Base-by-base conservation (phyloP, 2,329 filamentous ascomycete species). In the Teratosphaeria gauchensis region DNA sequence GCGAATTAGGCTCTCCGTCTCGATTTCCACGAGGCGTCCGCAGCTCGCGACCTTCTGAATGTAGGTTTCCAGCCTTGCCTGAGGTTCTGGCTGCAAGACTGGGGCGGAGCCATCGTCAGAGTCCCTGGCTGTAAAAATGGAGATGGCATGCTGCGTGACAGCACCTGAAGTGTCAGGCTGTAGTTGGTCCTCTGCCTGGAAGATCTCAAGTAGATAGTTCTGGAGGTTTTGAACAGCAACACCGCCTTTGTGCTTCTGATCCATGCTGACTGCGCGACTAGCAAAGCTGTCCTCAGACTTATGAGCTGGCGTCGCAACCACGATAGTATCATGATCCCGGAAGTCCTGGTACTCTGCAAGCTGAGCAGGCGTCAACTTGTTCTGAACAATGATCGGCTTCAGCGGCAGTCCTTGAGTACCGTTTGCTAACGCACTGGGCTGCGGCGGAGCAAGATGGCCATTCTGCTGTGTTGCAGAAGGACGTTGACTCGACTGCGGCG, bases 231-330 rank as follows among this genome's bases (percentile, higher is more conserved):
- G 77, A 53, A 92, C 79, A 51, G 89, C 87, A 11, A 84, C 80
- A 65, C 96, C 86, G 4, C 87, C 88, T 67, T 91, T 86, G 66
- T 95, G 86, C 55, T 87, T 86, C 72, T 96, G 89, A 68, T 95
- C 90, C 6, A 59, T 54, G 55, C 62, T 69, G 11, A 63, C 42
- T n/a, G 56, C 38, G 4, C 59, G 63, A 53, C 64, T 63, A 28
- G 61, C 62, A 30, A 66, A 59, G 32, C 61, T 58, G 24, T 58
- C 60, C 46, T 53, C 53, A 5, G 24, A 21, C 16, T 14, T 53
- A 4, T 57, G 61, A 4, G 60, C 56, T 6, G 64, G 62, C 8
- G 65, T 63, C 16, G 55, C 42, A 30, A 11, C 38, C 35, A 59
- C 19, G 48, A 56, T 21, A 42, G 56, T 51, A n/a, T 56, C 53